Percentiles rank a stretch among this genome's conserved stretches.
Evolutionary conservation across 306 rosid species (phyloP).

Genomic region (Vicia sativa): DNA sequence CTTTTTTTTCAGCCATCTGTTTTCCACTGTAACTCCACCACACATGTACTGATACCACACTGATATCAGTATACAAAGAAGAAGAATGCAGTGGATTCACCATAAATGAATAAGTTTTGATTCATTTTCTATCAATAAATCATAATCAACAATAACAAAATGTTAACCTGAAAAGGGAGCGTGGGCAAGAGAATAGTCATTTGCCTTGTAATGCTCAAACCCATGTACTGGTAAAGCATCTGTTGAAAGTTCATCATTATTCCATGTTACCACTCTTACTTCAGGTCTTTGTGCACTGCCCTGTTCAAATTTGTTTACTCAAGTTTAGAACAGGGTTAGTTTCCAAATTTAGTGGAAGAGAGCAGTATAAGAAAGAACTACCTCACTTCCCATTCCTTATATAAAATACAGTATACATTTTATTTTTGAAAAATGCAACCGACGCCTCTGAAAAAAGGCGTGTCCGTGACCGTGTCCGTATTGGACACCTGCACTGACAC

Average conservation of each 20-base stretch:
- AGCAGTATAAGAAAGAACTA: slow-evolving; percentile 10
- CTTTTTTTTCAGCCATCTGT: slow-evolving; percentile 5
- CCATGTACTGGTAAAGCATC: slow-evolving; percentile 97
- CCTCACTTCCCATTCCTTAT: slow-evolving; percentile 27
- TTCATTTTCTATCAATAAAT: slow-evolving; percentile 28
- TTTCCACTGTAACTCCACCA: slow-evolving; percentile 18
- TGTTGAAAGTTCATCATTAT: slow-evolving; percentile 89
- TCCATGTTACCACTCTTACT: slow-evolving; percentile 89
- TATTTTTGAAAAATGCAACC: slow-evolving; percentile 20
- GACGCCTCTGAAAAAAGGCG: no score
- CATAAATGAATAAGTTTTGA: slow-evolving; percentile 13
- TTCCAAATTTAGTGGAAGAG: slow-evolving; percentile 16
- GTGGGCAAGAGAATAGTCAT: slow-evolving; percentile 96
- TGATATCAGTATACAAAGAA: slow-evolving; percentile 12
- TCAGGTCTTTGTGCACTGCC: slow-evolving; percentile 98
- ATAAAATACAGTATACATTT: slow-evolving; percentile 26
- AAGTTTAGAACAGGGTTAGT: slow-evolving; percentile 41
- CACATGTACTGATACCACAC: background rate
- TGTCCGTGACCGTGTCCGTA: no score
- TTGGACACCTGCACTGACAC: no score
- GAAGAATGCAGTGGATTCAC: slow-evolving; percentile 23
- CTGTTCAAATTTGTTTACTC: slow-evolving; percentile 57
- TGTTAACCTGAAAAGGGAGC: slow-evolving; percentile 97
- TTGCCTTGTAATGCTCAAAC: slow-evolving; percentile 96
- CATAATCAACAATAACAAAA: slow-evolving; percentile 46